Evolutionary conservation across 202 grass and related monocot species (phyloP).

Genomic region (Thinopyrum obtusiflorum): DNA sequence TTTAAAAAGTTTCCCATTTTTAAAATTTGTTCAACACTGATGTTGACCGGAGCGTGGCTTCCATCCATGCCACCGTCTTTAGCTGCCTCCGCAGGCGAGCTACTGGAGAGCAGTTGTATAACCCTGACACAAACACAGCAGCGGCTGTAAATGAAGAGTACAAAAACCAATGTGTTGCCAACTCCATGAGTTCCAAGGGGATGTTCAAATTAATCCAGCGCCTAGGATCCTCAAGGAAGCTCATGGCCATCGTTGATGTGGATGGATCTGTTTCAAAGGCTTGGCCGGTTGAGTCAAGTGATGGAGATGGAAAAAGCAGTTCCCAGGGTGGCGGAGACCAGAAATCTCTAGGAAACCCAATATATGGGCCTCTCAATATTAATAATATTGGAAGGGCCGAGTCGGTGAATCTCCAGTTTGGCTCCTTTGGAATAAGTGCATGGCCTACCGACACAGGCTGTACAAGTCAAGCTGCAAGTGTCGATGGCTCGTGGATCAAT

Average conservation of each 20-base stretch:
- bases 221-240: slow-evolving; percentile 79
- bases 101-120: slow-evolving; percentile 59
- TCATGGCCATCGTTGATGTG: slow-evolving; percentile 83
- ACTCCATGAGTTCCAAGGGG: slow-evolving; percentile 85
- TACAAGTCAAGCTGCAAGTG: slow-evolving; percentile 67
- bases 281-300: slow-evolving; percentile 69
- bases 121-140: slow-evolving; percentile 63
- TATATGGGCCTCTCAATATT: slow-evolving; percentile 78
- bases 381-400: slow-evolving; percentile 71
- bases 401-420: slow-evolving; percentile 81
- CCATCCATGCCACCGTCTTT: slow-evolving; percentile 88
- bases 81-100: slow-evolving; percentile 69
- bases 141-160: slow-evolving; percentile 69
- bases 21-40: slow-evolving; percentile 53
- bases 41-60: slow-evolving; percentile 83
- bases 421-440: slow-evolving; percentile 80
- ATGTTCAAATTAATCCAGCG: slow-evolving; percentile 96
- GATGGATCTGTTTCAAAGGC: slow-evolving; percentile 93
- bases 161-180: slow-evolving; percentile 70
- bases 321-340: slow-evolving; percentile 33
- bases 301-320: slow-evolving; percentile 34
- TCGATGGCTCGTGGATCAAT: slow-evolving; percentile 53
- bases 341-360: slow-evolving; percentile 60
- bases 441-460: slow-evolving; percentile 81
- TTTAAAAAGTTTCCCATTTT: too few relatives aligned